These are phyloP conservation scores for Epithemia pelagica DNA, from an alignment of 108 stramenopile genomes.

Conservation along the genomic window DNA sequence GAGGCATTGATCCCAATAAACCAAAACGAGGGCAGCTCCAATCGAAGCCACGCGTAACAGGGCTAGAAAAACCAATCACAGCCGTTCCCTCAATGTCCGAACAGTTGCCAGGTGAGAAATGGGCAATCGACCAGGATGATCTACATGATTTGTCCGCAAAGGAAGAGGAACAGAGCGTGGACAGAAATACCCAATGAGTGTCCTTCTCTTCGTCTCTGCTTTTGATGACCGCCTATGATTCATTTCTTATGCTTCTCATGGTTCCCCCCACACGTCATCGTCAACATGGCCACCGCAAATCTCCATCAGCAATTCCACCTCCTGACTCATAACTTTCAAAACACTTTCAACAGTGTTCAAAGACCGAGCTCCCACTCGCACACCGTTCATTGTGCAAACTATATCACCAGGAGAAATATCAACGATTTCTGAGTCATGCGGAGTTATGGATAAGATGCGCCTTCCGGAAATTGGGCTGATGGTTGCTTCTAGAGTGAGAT, in stretches of 20 bases:
- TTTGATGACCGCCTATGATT: too few species aligned
- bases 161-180: too few species aligned
- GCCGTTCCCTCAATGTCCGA: too few species aligned
- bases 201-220: too few species aligned
- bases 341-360: slow-evolving; percentile 4
- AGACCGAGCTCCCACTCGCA: background rate
- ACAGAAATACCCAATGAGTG: too few species aligned
- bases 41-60: background rate
- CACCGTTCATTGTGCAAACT: slow-evolving; percentile 1
- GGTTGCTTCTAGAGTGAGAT: background rate
- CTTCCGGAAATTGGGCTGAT: background rate
- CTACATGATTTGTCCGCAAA: too few species aligned
- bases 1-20: background rate
- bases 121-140: too few species aligned
- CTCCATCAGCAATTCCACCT: slow-evolving; percentile 8
- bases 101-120: too few species aligned
- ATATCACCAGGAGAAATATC: background rate
- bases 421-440: background rate
- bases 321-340: slow-evolving; percentile 2
- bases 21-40: background rate
- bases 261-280: too few species aligned
- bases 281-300: background rate
- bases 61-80: background rate
- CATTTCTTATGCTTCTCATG: too few species aligned
- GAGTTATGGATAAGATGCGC: background rate